Percentiles rank a stretch among this genome's conserved stretches.
Evolutionary conservation across 2,329 filamentous ascomycete species (phyloP).

Genomic region (Aspergillus latus): DNA sequence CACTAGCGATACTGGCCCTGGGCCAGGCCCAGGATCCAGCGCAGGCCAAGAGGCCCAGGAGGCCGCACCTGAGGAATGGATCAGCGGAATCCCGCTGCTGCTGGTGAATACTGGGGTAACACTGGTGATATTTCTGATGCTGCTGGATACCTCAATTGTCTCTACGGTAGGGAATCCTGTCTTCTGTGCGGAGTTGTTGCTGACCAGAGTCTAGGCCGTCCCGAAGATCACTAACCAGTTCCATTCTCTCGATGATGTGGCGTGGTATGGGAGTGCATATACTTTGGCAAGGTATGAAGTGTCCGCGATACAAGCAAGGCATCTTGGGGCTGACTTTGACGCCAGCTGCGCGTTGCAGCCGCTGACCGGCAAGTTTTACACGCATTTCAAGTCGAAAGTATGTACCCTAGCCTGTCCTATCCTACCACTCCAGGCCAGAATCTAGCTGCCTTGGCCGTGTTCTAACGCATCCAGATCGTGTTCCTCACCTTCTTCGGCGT

Average conservation of each 20-base stretch:
- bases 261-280: slow-evolving; percentile 41
- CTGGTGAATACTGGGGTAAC: slow-evolving; percentile 41
- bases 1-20: no score
- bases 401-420: not conserved
- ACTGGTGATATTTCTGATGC: slow-evolving; percentile 48
- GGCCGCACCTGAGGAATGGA: slow-evolving; percentile 9
- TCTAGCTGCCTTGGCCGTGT: not conserved
- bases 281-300: slow-evolving; percentile 40
- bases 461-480: slow-evolving; percentile 10
- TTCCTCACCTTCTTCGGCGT: slow-evolving; percentile 32
- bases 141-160: slow-evolving; percentile 56
- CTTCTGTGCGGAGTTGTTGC: not conserved
- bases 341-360: slow-evolving; percentile 11
- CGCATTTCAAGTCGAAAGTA: slow-evolving; percentile 8
- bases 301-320: not conserved
- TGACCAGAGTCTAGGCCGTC: slow-evolving; percentile 35
- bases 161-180: slow-evolving; percentile 41
- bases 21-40: no score
- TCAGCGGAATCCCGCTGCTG: slow-evolving; percentile 20
- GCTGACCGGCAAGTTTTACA: slow-evolving; percentile 16
- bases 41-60: no score
- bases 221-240: slow-evolving; percentile 50
- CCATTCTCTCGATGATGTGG: slow-evolving; percentile 35
- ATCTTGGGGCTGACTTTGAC: not conserved
- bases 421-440: not conserved